A percentile compares a stretch with the other conserved stretches of the same genome.
Conservation (phyloP, 164 flowering plant genomes). For the Piper betle region DNA sequence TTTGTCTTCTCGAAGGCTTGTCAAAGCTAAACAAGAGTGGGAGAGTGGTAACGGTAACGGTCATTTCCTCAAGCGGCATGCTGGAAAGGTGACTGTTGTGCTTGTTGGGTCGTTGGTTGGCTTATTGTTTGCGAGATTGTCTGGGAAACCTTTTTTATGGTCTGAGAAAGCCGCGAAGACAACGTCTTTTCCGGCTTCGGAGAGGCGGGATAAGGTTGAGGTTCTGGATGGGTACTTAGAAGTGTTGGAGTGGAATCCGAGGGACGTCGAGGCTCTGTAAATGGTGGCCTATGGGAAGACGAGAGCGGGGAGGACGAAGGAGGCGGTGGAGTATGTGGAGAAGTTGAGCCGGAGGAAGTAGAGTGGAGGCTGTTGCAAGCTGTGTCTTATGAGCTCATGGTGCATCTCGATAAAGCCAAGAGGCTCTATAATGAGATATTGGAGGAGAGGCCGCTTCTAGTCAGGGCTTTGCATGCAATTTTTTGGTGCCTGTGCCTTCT, state of each 20-base stretch:
- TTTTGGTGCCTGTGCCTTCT: constrained; percentile 4
- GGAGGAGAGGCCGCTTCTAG: constrained; percentile 58
- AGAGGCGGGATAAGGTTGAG: constrained; percentile 10
- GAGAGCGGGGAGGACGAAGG: constrained; percentile 53
- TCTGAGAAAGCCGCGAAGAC: constrained; percentile 10
- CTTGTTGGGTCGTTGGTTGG: constrained; percentile 45
- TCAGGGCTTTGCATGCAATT: constrained; percentile 88
- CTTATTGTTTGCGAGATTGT: constrained; percentile 28
- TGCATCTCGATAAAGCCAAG: constrained; percentile 51
- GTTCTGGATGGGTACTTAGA: constrained; percentile 43
- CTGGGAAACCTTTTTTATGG: constrained; percentile 27
- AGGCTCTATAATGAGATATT: constrained; percentile 60
- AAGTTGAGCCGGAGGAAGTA: constrained; percentile 61
- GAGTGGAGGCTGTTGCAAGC: constrained; percentile 93
- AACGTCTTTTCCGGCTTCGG: constrained; percentile 9
- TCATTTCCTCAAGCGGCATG: constrained; percentile 12
- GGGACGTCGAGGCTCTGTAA: constrained; percentile 62
- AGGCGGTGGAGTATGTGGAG: constrained; percentile 66
- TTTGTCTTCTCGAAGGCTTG: not conserved
- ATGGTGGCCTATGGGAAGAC: constrained; percentile 57
- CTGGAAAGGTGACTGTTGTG: constrained; percentile 28
- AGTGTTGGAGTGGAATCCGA: constrained; percentile 55
- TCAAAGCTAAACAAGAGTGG: not conserved
- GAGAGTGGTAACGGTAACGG: not conserved
- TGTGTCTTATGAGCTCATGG: constrained; percentile 74